phyloP scores from a whole-genome alignment of 805 yeast species.

The Tetrapisispora pingtungensis region DNA sequence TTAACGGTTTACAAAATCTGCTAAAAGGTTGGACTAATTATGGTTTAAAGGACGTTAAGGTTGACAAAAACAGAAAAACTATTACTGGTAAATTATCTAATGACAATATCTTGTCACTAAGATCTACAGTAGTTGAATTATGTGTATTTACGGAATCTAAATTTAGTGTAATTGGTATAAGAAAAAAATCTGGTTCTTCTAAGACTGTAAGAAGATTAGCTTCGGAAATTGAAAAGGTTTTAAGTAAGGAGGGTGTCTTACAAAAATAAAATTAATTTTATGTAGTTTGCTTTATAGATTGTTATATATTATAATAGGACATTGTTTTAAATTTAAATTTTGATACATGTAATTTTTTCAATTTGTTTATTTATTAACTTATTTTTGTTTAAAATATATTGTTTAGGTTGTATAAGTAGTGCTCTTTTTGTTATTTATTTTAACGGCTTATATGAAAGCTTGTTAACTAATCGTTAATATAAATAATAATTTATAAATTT shows the following conservation, averaged over 20 bases:
- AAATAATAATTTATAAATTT: no score
- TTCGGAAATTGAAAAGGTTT: conserved; percentile 53
- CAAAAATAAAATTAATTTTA: conserved; percentile 4
- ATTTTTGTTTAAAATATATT: no score
- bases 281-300: not conserved
- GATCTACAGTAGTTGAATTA: conserved; percentile 55
- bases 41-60: conserved; percentile 49
- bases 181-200: conserved; percentile 54
- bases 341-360: not conserved
- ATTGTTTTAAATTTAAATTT: not conserved
- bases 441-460: no score
- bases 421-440: no score
- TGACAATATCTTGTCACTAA: conserved; percentile 50
- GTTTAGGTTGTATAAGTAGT: no score
- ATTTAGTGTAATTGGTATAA: conserved; percentile 46
- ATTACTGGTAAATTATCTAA: conserved; percentile 56
- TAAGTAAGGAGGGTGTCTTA: conserved; percentile 51
- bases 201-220: conserved; percentile 51
- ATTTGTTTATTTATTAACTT: not conserved
- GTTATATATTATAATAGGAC: conserved; percentile 1
- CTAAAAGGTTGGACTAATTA: conserved; percentile 60
- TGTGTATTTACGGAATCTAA: conserved; percentile 37
- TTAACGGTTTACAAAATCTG: conserved; percentile 52
- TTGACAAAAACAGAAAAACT: conserved; percentile 34
- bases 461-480: not conserved